Evolutionary conservation across 306 rosid species (phyloP).

Genomic region (Vigna reflexopilosa): DNA sequence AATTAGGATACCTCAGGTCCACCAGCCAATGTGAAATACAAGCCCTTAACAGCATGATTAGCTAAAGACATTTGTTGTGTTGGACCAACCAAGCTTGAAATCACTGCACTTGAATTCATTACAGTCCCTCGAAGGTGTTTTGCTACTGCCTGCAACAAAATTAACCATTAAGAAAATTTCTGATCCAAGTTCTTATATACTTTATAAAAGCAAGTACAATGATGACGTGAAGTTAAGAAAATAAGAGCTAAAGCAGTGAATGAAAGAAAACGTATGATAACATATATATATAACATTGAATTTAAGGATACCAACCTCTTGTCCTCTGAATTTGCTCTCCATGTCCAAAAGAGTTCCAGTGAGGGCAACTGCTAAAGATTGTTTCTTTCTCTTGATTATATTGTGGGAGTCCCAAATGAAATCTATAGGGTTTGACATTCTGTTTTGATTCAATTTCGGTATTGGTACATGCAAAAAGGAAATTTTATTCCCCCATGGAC

Average conservation of each 20-base stretch:
- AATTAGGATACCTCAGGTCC: slow-evolving; percentile 61
- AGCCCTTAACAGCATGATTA: slow-evolving; percentile 50
- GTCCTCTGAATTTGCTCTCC: slow-evolving; percentile 57
- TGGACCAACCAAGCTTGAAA: slow-evolving; percentile 68
- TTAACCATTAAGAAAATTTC: not conserved
- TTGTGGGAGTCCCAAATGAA: slow-evolving; percentile 56
- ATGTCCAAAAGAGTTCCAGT: slow-evolving; percentile 47
- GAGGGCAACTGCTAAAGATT: slow-evolving; percentile 53
- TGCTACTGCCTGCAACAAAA: slow-evolving; percentile 54
- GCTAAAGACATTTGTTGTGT: slow-evolving; percentile 60
- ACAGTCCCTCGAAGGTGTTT: slow-evolving; percentile 50
- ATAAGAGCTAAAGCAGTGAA: not conserved
- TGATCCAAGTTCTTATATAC: not conserved
- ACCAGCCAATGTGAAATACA: slow-evolving; percentile 55
- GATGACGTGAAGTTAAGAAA: not conserved
- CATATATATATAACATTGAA: not conserved
- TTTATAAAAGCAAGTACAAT: not conserved
- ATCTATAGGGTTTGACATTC: slow-evolving; percentile 51
- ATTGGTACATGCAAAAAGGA: slow-evolving; percentile 60
- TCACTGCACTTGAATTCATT: slow-evolving; percentile 54
- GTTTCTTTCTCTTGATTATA: slow-evolving; percentile 58
- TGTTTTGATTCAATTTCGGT: slow-evolving; percentile 48
- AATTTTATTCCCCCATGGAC: slow-evolving; percentile 67
- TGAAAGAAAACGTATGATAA: not conserved
- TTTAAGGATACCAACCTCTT: slow-evolving; percentile 50